A percentile compares a stretch with the other conserved stretches of the same genome.
phyloP scores from a whole-genome alignment of 371 early-diverging fungal species.

The Blyttiomyces sp. region DNA sequence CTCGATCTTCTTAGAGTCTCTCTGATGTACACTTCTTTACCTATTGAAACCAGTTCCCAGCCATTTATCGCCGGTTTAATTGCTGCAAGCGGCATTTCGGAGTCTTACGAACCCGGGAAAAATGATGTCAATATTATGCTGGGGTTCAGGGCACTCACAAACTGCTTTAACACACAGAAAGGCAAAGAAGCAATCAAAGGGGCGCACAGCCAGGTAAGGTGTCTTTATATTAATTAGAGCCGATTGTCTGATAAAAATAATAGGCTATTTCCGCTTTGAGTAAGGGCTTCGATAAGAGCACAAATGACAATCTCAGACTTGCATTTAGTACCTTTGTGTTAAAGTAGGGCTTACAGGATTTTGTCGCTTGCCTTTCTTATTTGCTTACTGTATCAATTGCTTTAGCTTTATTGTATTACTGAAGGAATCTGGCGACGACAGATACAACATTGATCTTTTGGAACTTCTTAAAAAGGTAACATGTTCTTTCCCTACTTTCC shows the following conservation, averaged over 20 bases:
- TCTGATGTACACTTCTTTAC: conserved; percentile 43
- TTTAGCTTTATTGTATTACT: no score
- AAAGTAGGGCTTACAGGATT: not conserved
- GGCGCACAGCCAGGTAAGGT: conserved; percentile 11
- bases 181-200: conserved; percentile 41
- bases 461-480: no score
- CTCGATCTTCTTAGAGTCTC: conserved; percentile 79
- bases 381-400: no score
- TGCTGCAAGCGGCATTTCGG: conserved; percentile 22
- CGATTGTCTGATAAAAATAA: not conserved
- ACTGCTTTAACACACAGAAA: conserved; percentile 49
- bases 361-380: no score
- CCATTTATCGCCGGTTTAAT: conserved; percentile 37
- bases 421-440: no score
- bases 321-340: conserved; percentile 36
- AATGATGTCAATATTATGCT: conserved; percentile 66
- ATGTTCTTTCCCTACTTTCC: no score
- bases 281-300: not conserved
- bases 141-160: conserved; percentile 59
- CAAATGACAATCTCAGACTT: conserved; percentile 40
- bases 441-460: no score
- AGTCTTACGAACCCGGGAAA: conserved; percentile 1
- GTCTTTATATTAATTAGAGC: not conserved
- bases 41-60: conserved; percentile 15
- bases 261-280: conserved; percentile 10